Conservation (phyloP, 257 asterid species). For the Jacaranda mimosifolia region DNA sequence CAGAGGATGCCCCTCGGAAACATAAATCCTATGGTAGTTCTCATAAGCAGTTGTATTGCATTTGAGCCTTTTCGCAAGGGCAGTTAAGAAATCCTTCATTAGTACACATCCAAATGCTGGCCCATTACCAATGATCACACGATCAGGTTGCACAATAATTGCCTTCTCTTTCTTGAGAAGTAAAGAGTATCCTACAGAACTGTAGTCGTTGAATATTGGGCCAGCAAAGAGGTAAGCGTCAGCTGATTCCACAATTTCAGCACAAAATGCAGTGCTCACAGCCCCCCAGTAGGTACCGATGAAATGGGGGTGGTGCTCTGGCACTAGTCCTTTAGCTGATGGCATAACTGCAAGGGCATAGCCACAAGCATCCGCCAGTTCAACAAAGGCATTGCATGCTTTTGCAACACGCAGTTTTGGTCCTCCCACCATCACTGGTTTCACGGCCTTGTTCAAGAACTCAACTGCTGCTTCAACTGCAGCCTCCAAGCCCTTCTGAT, state of each 20-base stretch:
- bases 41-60: conserved; percentile 73
- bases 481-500: conserved; percentile 71
- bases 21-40: conserved; percentile 77
- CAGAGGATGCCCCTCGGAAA: conserved; percentile 71
- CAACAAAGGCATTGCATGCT: conserved; percentile 69
- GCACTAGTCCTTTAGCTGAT: conserved; percentile 82
- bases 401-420: conserved; percentile 77
- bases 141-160: conserved; percentile 76
- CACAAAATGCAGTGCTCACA: conserved; percentile 81
- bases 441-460: conserved; percentile 82
- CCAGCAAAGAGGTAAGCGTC: conserved; percentile 88
- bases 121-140: conserved; percentile 67
- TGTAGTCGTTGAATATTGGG: conserved; percentile 81
- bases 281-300: conserved; percentile 94
- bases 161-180: conserved; percentile 90
- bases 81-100: conserved; percentile 79
- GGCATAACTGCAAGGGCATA: conserved; percentile 81
- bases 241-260: conserved; percentile 85
- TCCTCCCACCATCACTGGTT: conserved; percentile 92
- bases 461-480: conserved; percentile 80
- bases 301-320: conserved; percentile 78
- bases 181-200: conserved; percentile 83
- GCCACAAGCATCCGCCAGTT: conserved; percentile 66
- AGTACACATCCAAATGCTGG: conserved; percentile 80
- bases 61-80: conserved; percentile 66